These are phyloP conservation scores for Collybiopsis confluens DNA, from an alignment of 768 basidiomycete species.

Conservation along the genomic window DNA sequence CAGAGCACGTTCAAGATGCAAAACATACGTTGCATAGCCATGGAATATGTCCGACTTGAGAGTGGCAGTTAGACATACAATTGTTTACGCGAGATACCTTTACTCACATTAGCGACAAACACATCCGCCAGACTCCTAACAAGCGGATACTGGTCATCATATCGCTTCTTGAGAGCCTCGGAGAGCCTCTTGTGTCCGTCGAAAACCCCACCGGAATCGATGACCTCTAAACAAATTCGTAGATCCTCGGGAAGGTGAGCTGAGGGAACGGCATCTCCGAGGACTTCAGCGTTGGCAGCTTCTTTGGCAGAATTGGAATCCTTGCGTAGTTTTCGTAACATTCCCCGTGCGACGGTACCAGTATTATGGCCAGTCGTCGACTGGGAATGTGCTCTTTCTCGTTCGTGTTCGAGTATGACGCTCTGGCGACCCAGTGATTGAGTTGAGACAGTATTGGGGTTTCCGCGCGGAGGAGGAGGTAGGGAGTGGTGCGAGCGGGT, in stretches of 20 bases:
- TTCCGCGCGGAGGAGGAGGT: constrained; percentile 56
- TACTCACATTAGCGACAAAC: constrained; percentile 87
- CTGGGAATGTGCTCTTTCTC: constrained; percentile 50
- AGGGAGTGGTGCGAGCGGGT: constrained; percentile 77
- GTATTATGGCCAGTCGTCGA: constrained; percentile 27
- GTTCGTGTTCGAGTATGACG: constrained; percentile 41
- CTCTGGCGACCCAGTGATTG: constrained; percentile 75
- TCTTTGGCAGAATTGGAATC: neutral
- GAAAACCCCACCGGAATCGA: constrained; percentile 81
- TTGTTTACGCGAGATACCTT: neutral
- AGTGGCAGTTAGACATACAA: constrained; percentile 15
- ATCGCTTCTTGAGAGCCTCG: constrained; percentile 81
- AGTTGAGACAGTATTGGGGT: constrained; percentile 54
- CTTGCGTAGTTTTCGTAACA: constrained; percentile 65
- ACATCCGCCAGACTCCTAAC: constrained; percentile 92
- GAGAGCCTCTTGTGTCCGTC: constrained; percentile 86
- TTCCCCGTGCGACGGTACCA: constrained; percentile 30
- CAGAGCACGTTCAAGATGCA: constrained; percentile 90
- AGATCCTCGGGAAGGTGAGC: constrained; percentile 86
- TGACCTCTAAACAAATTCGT: constrained; percentile 78
- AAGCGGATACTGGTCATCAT: constrained; percentile 93
- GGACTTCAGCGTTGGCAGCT: constrained; percentile 39
- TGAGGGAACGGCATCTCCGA: constrained; percentile 59
- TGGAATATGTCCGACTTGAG: constrained; percentile 85
- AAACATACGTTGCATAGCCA: constrained; percentile 90